Percentiles rank a stretch among this genome's conserved stretches.
Conservation (phyloP, 176 grass and related monocot genomes). For the Olyra latifolia region DNA sequence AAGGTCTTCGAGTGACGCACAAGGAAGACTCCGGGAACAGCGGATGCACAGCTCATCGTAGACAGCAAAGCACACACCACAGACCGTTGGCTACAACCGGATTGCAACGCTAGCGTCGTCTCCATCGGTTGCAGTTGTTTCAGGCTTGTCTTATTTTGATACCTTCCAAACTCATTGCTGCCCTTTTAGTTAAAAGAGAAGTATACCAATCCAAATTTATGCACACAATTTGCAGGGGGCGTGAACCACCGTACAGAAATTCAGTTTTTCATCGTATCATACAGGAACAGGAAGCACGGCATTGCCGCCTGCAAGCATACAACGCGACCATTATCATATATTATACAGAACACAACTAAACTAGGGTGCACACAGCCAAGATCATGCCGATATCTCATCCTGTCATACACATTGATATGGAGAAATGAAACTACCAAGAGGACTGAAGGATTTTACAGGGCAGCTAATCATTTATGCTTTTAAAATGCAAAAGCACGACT, state of each 20-base stretch:
- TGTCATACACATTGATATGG: background rate
- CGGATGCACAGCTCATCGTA: background rate
- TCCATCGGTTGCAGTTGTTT: background rate
- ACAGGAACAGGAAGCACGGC: background rate
- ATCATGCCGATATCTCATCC: background rate
- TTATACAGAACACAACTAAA: background rate
- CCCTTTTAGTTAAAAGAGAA: background rate
- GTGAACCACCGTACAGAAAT: background rate
- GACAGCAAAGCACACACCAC: background rate
- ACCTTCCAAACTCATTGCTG: background rate
- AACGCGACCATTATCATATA: background rate
- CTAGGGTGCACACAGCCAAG: background rate
- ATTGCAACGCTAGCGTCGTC: background rate
- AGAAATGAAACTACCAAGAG: background rate
- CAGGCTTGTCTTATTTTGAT: background rate
- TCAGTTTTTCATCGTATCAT: background rate
- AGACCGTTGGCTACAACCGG: background rate
- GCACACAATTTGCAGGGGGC: background rate
- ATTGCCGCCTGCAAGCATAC: background rate
- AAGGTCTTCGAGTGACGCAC: background rate
- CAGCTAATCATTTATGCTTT: background rate
- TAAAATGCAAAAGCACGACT: background rate
- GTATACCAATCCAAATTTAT: background rate
- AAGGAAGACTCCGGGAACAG: background rate
- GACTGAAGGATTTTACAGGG: background rate